These are phyloP conservation scores for Aureobasidium sp. DNA, from an alignment of 2,329 filamentous ascomycete species.

Conservation along the genomic window DNA sequence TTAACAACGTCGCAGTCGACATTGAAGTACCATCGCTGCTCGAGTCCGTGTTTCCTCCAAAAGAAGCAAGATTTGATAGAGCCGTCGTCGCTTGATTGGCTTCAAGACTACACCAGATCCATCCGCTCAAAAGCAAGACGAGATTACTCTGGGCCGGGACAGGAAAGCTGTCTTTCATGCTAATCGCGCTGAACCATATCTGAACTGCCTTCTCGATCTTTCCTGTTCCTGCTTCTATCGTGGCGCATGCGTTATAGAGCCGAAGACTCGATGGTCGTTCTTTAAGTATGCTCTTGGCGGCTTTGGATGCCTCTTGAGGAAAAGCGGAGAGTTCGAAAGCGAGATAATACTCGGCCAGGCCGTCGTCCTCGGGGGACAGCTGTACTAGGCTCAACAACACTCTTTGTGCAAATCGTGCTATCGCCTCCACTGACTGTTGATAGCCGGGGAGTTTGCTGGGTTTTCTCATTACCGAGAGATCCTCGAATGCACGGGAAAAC, in stretches of 20 bases:
- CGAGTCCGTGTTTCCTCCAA: slow-evolving; percentile 8
- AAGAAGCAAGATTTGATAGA: slow-evolving; percentile 30
- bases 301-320: slow-evolving; percentile 52
- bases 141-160: slow-evolving; percentile 31
- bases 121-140: slow-evolving; percentile 52
- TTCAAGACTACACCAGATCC: slow-evolving; percentile 61
- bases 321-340: slow-evolving; percentile 57
- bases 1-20: not conserved
- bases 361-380: slow-evolving; percentile 37
- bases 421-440: not conserved
- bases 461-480: not conserved
- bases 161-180: slow-evolving; percentile 43
- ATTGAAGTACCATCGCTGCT: not conserved
- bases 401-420: slow-evolving; percentile 30
- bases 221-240: slow-evolving; percentile 58
- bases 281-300: slow-evolving; percentile 68
- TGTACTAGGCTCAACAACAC: slow-evolving; percentile 55
- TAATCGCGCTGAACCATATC: slow-evolving; percentile 62
- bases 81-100: slow-evolving; percentile 31
- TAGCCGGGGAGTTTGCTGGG: too few species aligned
- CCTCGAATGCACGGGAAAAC: slow-evolving; percentile 12
- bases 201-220: slow-evolving; percentile 53
- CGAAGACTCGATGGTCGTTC: slow-evolving; percentile 54
- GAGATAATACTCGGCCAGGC: slow-evolving; percentile 62
- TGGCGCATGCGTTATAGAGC: slow-evolving; percentile 73